Conservation (phyloP, 805 yeast species). For the Schizosaccharomyces osmophilus region DNA sequence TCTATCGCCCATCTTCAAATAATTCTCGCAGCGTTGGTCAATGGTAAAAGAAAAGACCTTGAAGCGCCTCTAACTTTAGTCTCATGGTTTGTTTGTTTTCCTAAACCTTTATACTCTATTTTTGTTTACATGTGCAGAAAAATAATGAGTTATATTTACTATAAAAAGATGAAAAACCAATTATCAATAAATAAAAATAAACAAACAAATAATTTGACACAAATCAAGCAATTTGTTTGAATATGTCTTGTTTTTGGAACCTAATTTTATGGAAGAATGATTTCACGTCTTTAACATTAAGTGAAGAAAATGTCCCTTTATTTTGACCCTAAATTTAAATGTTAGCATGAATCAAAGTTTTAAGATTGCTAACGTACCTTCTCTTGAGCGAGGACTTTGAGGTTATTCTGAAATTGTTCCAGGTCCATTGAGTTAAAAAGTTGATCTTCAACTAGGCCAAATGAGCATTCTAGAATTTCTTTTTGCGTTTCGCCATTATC, state of each 20-base stretch:
- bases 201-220: too few species aligned
- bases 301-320: neutral
- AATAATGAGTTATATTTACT: too few species aligned
- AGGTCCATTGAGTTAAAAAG: neutral
- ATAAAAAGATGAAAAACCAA: too few species aligned
- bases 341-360: neutral
- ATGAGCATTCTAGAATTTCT: neutral
- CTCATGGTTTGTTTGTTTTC: neutral
- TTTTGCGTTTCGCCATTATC: neutral
- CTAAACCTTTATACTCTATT: neutral
- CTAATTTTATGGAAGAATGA: neutral
- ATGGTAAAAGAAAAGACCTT: neutral
- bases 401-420: neutral
- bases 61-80: neutral
- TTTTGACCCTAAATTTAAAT: neutral
- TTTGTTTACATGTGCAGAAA: too few species aligned
- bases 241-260: neutral
- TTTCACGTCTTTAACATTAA: neutral
- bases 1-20: neutral
- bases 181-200: too few species aligned
- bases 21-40: neutral
- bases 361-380: neutral
- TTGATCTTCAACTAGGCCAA: neutral
- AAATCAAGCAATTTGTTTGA: neutral
- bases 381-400: neutral